Evolutionary conservation across 768 basidiomycete species (phyloP).

Genomic region (Hydnum rufescens): DNA sequence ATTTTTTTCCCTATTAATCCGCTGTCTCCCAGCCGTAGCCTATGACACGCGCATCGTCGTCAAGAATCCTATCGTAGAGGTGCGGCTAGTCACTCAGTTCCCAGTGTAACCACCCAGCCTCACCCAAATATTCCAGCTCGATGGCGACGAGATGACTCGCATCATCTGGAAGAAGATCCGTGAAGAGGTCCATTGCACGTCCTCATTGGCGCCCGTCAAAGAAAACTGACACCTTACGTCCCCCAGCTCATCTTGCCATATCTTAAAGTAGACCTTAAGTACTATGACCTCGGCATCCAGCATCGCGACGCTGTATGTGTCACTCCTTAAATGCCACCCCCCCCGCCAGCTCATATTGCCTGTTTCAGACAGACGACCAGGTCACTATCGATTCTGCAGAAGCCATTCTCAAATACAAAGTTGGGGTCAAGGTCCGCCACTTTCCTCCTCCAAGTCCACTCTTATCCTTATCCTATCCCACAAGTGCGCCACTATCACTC

Average conservation of each 20-base stretch:
- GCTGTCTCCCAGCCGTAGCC: neutral
- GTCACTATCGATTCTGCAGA: constrained; percentile 87
- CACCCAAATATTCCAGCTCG: constrained; percentile 15
- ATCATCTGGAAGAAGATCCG: constrained; percentile 98
- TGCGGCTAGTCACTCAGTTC: constrained; percentile 16
- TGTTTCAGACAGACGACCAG: constrained; percentile 65
- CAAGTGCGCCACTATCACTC: constrained; percentile 90
- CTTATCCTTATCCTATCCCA: neutral
- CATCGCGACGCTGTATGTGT: constrained; percentile 59
- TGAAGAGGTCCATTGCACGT: constrained; percentile 50
- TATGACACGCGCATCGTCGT: constrained; percentile 36
- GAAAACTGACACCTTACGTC: neutral
- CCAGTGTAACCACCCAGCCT: neutral
- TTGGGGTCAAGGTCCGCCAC: constrained; percentile 62
- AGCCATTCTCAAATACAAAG: constrained; percentile 83
- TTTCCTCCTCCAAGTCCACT: neutral
- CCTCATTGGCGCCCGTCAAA: neutral
- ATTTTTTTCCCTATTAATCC: too few species aligned
- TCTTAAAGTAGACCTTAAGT: constrained; percentile 90
- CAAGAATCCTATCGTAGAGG: constrained; percentile 77
- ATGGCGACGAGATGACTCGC: constrained; percentile 97
- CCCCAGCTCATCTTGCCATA: constrained; percentile 83
- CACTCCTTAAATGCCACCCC: neutral
- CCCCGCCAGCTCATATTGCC: neutral
- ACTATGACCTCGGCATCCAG: constrained; percentile 92